Percentiles rank a stretch among this genome's conserved stretches.
phyloP scores from a whole-genome alignment of 805 yeast genomes.

The Dipodascopsis uninucleata region DNA sequence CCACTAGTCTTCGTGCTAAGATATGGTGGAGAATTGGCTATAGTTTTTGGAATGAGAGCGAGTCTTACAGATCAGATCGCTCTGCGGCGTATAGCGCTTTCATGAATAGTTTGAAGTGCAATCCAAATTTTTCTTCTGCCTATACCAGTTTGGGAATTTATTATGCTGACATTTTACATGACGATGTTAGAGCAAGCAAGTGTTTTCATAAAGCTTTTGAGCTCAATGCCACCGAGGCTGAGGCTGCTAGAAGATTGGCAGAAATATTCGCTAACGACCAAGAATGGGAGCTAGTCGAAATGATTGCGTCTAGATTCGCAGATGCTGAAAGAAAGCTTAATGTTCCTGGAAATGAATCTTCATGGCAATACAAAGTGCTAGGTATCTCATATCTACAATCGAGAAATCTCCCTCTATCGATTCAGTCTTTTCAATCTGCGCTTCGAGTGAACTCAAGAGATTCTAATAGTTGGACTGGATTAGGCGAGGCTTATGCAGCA shows the following conservation, averaged over 20 bases:
- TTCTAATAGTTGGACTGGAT: constrained; percentile 81
- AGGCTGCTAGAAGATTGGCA: constrained; percentile 71
- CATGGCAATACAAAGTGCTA: constrained; percentile 85
- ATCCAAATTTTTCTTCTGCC: constrained; percentile 68
- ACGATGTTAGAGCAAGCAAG: constrained; percentile 67
- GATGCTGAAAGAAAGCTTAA: constrained; percentile 48
- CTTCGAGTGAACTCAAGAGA: constrained; percentile 65
- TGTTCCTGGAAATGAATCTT: constrained; percentile 25
- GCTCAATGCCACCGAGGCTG: constrained; percentile 68
- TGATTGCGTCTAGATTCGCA: constrained; percentile 63
- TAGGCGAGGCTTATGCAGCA: constrained; percentile 91
- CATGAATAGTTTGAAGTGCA: constrained; percentile 55
- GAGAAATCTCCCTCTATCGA: constrained; percentile 49
- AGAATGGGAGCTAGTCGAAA: constrained; percentile 84
- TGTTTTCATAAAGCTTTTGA: constrained; percentile 90
- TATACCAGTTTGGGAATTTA: constrained; percentile 76
- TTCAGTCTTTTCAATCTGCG: constrained; percentile 85
- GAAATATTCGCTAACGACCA: constrained; percentile 58
- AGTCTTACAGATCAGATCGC: constrained; percentile 30
- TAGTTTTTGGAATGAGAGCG: constrained; percentile 44
- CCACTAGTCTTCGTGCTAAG: constrained; percentile 55
- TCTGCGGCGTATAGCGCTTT: constrained; percentile 56
- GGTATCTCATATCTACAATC: constrained; percentile 63
- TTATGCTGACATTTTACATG: constrained; percentile 58
- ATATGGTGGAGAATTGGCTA: constrained; percentile 72